Evolutionary conservation across 768 basidiomycete genomes (phyloP), one percentile per base, ranked within the genome.

Genomic region (Suillus weaverae): DNA sequence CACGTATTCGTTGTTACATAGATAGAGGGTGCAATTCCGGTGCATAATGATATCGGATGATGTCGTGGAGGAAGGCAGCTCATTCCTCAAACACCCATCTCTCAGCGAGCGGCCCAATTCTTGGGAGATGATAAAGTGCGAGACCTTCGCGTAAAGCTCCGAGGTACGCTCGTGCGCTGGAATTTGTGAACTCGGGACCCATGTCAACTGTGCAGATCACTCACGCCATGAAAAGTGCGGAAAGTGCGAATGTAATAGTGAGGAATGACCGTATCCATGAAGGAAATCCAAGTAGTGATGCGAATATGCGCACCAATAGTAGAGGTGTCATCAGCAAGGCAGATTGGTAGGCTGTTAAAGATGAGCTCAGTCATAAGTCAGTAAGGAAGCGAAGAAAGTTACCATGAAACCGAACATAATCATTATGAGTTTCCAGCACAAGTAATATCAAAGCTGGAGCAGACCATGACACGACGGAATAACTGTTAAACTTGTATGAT

Each of bases 401-500:
- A 90, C 90, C 89, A 72, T 91, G 90, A 73, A 92, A 92, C 61
- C 91, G 86, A 64, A 92, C 85, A 67, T 85, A 89, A 74, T 92
- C 88, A 69, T 89, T 90, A 66, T 85, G 84, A 11, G 87, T 93
- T 76, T 93, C 91, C n/a, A 87, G 67, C n/a, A 91, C 81, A 11
- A 93, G 81, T 38, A 92, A 74, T 1, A 80, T 33, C 36, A 92
- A 75, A 3, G 91, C 92, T 91, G 63, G 33, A 64, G 64, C 35
- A 26, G 55, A 38, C 50, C 30, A 63, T 54, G 22, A 33, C 61
- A 14, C 44, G 56, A 61, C 61, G 13, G 33, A 43, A 65, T 22
- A 62, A 32, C 59, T 16, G 46, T 44, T 50, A n/a, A 48, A 33
- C 20, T 9, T 18, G n/a, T 10, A 35, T 55, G 44, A 72, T 86